phyloP scores from a whole-genome alignment of 164 flowering plant species.

The Liquidambar formosana region DNA sequence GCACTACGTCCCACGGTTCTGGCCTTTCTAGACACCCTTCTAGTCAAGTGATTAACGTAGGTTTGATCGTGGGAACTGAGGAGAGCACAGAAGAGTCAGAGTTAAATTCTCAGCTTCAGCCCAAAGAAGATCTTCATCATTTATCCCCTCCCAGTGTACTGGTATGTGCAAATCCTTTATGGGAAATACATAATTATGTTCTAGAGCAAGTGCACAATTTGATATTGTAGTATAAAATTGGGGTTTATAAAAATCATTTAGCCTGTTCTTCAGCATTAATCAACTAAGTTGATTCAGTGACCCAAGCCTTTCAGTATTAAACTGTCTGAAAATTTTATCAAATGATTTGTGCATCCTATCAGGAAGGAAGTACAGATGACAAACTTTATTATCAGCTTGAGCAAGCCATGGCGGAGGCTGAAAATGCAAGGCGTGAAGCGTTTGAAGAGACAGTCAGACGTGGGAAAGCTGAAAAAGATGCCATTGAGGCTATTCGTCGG shows the following conservation, averaged over 20 bases:
- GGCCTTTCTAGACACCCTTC: slow-evolving; percentile 26
- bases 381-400: slow-evolving; percentile 45
- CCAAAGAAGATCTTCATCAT: slow-evolving; percentile 13
- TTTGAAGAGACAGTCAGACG: slow-evolving; percentile 61
- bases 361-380: slow-evolving; percentile 45
- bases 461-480: slow-evolving; percentile 64
- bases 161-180: slow-evolving; percentile 27
- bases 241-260: background rate
- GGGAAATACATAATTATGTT: background rate
- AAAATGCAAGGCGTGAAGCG: slow-evolving; percentile 45
- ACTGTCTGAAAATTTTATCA: background rate
- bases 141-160: slow-evolving; percentile 37
- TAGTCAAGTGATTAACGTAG: slow-evolving; percentile 19
- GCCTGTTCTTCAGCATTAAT: background rate
- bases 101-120: slow-evolving; percentile 1
- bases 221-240: background rate
- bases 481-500: slow-evolving; percentile 56
- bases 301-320: background rate
- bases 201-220: background rate
- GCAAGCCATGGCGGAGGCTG: slow-evolving; percentile 57
- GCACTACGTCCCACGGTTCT: slow-evolving; percentile 29
- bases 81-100: slow-evolving; percentile 18
- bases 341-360: slow-evolving; percentile 12
- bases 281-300: background rate
- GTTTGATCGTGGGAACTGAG: slow-evolving; percentile 13